Conservation (phyloP, 2,329 filamentous ascomycete species). For the Ophiosphaerella korrae region DNA sequence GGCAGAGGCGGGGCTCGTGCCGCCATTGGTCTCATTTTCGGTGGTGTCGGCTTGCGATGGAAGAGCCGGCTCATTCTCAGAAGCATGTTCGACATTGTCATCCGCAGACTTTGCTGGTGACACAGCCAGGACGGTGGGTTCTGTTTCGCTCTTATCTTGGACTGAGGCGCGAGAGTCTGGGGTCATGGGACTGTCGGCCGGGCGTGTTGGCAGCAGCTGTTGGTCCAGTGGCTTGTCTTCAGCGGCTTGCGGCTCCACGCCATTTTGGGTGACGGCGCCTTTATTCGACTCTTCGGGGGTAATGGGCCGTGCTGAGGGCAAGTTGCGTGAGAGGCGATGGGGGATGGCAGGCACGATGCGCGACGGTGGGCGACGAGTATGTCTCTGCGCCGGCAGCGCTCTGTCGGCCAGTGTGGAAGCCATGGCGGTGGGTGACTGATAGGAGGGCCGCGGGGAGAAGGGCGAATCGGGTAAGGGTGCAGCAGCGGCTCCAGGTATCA, state of each 20-base stretch:
- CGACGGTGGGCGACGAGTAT: conserved; percentile 30
- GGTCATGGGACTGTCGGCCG: conserved; percentile 27
- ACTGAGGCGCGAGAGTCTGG: conserved; percentile 35
- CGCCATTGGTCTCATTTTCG: conserved; percentile 9
- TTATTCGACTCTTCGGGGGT: conserved; percentile 34
- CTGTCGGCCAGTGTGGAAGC: conserved; percentile 32
- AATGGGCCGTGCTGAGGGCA: conserved; percentile 30
- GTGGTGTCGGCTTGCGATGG: neutral
- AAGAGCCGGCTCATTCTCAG: conserved; percentile 17
- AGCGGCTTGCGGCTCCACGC: conserved; percentile 18
- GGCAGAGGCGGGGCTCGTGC: conserved; percentile 1
- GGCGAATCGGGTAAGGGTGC: conserved; percentile 2
- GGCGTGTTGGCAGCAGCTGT: conserved; percentile 6
- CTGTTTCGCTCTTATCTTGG: conserved; percentile 13
- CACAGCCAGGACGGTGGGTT: conserved; percentile 14
- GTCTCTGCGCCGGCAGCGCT: conserved; percentile 28
- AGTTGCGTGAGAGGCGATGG: conserved; percentile 38
- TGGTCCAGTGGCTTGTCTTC: conserved; percentile 18
- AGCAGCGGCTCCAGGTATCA: conserved; percentile 51
- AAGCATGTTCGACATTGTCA: conserved; percentile 21
- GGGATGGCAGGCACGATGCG: conserved; percentile 48
- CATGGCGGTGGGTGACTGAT: conserved; percentile 25
- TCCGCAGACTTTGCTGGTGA: conserved; percentile 21
- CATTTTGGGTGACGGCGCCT: conserved; percentile 19
- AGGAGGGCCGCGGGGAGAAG: neutral